Evolutionary conservation across 2,329 filamentous ascomycete genomes (phyloP).

Genomic region (Ascochyta pisi): DNA sequence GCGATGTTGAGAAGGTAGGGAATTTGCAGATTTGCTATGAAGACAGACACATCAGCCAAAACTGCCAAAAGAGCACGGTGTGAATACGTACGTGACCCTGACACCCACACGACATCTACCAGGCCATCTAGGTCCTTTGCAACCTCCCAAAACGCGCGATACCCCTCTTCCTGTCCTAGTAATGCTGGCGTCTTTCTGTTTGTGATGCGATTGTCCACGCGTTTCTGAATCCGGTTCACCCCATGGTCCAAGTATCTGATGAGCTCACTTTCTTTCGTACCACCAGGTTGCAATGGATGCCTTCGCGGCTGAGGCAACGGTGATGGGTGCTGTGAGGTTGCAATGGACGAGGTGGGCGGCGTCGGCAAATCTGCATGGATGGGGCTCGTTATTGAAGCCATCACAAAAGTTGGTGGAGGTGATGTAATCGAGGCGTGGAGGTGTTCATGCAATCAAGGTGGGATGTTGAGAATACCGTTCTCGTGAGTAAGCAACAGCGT

Average conservation of each 20-base stretch:
- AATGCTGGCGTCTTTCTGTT: conserved; percentile 58
- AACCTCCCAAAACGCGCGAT: conserved; percentile 71
- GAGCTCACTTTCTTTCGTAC: conserved; percentile 64
- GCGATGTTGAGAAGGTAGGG: conserved; percentile 83
- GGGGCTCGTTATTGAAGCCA: conserved; percentile 20
- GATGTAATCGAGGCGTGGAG: not conserved
- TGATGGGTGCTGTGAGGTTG: conserved; percentile 48
- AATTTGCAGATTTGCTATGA: conserved; percentile 75
- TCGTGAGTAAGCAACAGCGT: conserved; percentile 24
- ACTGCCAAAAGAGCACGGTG: too few species aligned
- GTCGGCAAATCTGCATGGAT: conserved; percentile 43
- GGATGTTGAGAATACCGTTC: conserved; percentile 11
- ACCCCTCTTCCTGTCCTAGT: conserved; percentile 55
- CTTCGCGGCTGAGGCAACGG: conserved; percentile 61
- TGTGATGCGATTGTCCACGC: conserved; percentile 39
- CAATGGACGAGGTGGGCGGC: conserved; percentile 57
- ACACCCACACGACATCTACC: conserved; percentile 84
- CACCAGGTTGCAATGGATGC: conserved; percentile 62
- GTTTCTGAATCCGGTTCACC: conserved; percentile 46
- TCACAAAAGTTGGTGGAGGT: not conserved
- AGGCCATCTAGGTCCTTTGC: conserved; percentile 76
- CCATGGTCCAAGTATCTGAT: conserved; percentile 64
- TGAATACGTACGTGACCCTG: conserved; percentile 75
- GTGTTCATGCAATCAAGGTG: conserved; percentile 15
- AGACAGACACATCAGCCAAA: conserved; percentile 3